A percentile compares a stretch with the other conserved stretches of the same genome.
These are phyloP conservation scores for Verbena officinalis DNA, from an alignment of 257 asterid species.

Conservation along the genomic window DNA sequence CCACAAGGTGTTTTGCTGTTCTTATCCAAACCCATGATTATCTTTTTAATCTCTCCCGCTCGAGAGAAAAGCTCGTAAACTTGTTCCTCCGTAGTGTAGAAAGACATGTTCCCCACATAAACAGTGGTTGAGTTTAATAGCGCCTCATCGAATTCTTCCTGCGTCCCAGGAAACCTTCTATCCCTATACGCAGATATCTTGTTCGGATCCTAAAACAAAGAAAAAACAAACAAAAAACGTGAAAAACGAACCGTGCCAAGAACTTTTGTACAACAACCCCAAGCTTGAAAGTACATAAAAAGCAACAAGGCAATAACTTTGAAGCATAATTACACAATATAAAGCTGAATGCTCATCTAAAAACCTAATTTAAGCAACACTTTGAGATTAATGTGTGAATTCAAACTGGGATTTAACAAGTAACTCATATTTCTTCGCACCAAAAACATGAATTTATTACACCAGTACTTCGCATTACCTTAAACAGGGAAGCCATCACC, in stretches of 20 bases:
- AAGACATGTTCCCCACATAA: constrained; percentile 92
- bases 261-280: constrained; percentile 13
- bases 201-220: constrained; percentile 62
- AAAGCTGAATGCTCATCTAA: constrained; percentile 1
- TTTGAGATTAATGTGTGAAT: constrained; percentile 11
- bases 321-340: background rate
- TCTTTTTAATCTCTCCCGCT: constrained; percentile 94
- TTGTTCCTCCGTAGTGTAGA: constrained; percentile 98
- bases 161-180: constrained; percentile 88
- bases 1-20: constrained; percentile 96
- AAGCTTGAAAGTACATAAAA: background rate
- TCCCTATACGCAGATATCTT: constrained; percentile 91
- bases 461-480: constrained; percentile 38
- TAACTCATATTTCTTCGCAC: constrained; percentile 11
- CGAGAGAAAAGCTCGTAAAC: constrained; percentile 88
- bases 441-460: background rate
- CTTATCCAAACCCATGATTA: constrained; percentile 95
- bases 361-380: constrained; percentile 22
- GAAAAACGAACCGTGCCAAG: background rate
- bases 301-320: background rate
- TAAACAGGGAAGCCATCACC: constrained; percentile 62
- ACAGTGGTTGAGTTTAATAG: constrained; percentile 70
- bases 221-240: background rate
- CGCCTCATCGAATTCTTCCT: constrained; percentile 89
- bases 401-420: constrained; percentile 23